Conservation (phyloP, 441 rosid species). For the Manihot esculenta region DNA sequence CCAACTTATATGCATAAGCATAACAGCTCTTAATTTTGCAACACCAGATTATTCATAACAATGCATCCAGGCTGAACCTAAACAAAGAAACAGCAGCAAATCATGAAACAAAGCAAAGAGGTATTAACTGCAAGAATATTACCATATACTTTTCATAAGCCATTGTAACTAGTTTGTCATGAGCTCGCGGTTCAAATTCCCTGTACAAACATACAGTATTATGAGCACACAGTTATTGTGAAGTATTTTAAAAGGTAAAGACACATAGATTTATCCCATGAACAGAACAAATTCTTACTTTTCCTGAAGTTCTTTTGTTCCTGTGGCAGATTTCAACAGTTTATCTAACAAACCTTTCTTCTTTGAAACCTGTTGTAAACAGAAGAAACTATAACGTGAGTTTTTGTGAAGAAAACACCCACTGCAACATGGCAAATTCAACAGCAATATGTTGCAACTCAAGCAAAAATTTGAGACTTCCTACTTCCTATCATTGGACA, state of each 20-base stretch:
- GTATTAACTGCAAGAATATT: constrained; percentile 25
- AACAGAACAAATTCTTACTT: constrained; percentile 45
- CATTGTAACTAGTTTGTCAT: constrained; percentile 75
- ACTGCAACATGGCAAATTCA: constrained; percentile 19
- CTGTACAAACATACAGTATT: constrained; percentile 38
- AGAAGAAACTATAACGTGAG: constrained; percentile 16
- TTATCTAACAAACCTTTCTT: constrained; percentile 57
- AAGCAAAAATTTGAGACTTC: constrained; percentile 15
- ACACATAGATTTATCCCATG: constrained; percentile 11
- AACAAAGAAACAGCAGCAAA: not conserved
- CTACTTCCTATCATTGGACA: constrained; percentile 2
- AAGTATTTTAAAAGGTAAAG: constrained; percentile 19
- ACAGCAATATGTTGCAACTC: not conserved
- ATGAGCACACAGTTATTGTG: constrained; percentile 8
- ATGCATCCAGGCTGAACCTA: constrained; percentile 2
- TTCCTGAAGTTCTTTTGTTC: constrained; percentile 62
- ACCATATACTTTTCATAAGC: constrained; percentile 91
- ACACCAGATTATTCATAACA: not conserved
- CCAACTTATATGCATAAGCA: constrained; percentile 4
- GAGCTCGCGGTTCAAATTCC: constrained; percentile 71
- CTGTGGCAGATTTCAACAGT: constrained; percentile 56
- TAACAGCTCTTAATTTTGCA: not conserved
- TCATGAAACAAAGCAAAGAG: not conserved
- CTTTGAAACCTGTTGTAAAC: constrained; percentile 55
- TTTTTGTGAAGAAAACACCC: constrained; percentile 5